Percentiles rank a stretch among this genome's conserved stretches.
Conservation (phyloP, 225 moss, liverwort and hornwort genomes). For the Pseudoscleropodium purum region DNA sequence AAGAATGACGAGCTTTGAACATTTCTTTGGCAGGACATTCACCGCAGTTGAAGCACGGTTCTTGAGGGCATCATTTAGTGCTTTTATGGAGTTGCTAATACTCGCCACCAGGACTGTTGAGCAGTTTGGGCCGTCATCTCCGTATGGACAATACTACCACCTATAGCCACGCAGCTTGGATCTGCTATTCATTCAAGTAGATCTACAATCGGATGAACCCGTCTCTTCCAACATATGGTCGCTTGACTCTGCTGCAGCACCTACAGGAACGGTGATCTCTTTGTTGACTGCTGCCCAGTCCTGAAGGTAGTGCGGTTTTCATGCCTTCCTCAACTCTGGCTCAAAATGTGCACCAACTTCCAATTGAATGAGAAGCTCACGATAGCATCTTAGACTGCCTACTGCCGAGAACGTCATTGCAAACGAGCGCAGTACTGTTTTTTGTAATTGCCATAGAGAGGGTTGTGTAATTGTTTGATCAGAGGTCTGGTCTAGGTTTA, state of each 20-base stretch:
- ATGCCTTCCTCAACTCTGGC: neutral
- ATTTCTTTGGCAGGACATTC: conserved; percentile 23
- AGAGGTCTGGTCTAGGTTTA: neutral
- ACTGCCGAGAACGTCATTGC: neutral
- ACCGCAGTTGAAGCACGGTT: neutral
- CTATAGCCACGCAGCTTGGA: neutral
- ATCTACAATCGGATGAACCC: neutral
- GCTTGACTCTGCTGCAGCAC: neutral
- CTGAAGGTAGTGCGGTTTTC: neutral
- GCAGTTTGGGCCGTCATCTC: conserved; percentile 46
- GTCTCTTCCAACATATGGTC: neutral
- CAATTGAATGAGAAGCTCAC: neutral
- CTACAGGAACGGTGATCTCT: neutral
- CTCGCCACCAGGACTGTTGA: conserved; percentile 5
- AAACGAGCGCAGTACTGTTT: neutral
- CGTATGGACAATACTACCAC: conserved; percentile 8
- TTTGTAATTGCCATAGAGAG: neutral
- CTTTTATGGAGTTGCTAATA: neutral
- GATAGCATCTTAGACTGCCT: neutral
- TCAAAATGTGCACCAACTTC: neutral
- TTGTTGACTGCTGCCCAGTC: neutral
- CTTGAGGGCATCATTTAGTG: neutral
- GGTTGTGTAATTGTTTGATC: neutral
- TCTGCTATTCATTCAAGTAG: neutral
- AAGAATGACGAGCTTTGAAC: neutral